A percentile compares a stretch with the other conserved stretches of the same genome.
Evolutionary conservation across 2,329 filamentous ascomycete genomes (phyloP).

Genomic region (Septoria linicola): DNA sequence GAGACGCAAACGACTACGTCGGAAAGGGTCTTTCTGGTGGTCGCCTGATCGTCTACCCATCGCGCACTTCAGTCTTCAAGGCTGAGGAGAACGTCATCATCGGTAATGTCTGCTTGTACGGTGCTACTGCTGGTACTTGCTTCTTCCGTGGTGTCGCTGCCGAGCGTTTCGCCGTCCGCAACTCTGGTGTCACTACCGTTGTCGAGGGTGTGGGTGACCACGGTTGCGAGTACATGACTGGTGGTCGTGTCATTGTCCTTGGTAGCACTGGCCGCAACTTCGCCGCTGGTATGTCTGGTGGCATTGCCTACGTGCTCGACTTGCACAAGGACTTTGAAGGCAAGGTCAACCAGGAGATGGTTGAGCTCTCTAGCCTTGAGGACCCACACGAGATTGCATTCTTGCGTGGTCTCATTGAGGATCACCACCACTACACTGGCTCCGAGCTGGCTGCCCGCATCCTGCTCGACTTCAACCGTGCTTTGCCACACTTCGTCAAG

Average conservation of each 20-base stretch:
- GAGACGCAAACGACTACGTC: conserved; percentile 94
- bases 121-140: conserved; percentile 83
- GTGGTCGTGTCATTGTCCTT: conserved; percentile 82
- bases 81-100: conserved; percentile 94
- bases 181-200: conserved; percentile 93
- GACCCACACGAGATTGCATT: conserved; percentile 88
- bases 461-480: conserved; percentile 90
- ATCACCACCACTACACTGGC: conserved; percentile 96
- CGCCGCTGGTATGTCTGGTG: conserved; percentile 96
- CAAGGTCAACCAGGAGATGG: conserved; percentile 98
- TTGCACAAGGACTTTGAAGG: conserved; percentile 83
- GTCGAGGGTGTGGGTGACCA: conserved; percentile 96
- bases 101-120: conserved; percentile 93
- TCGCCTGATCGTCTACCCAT: conserved; percentile 88
- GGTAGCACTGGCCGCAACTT: conserved; percentile 94
- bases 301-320: conserved; percentile 92
- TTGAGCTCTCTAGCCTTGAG: conserved; percentile 79
- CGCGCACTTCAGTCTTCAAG: conserved; percentile 86
- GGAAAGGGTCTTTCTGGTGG: conserved; percentile 94
- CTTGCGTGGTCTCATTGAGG: conserved; percentile 86
- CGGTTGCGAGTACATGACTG: conserved; percentile 98
- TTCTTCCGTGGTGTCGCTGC: conserved; percentile 97
- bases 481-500: conserved; percentile 87
- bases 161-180: conserved; percentile 93
- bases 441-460: conserved; percentile 92